Base-by-base conservation (phyloP, 495 filamentous ascomycete species). In the Tuber borchii region DNA sequence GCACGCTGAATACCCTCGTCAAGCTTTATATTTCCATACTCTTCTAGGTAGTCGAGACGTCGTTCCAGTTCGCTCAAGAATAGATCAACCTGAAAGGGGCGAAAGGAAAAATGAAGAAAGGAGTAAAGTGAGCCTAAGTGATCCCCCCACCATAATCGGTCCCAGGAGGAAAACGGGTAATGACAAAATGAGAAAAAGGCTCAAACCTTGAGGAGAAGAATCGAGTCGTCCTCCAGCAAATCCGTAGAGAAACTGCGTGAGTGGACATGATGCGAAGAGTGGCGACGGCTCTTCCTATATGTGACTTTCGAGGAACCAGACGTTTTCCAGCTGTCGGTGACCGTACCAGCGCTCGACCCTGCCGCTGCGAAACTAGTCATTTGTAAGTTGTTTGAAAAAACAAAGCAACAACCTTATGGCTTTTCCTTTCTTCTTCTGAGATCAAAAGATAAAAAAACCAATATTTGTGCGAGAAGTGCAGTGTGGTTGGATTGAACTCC, bases 41-140 rank as follows among this genome's bases (percentile, higher is more conserved):
- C 88, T 84, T 98, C 96, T 69, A 97, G 89, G 87, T 92, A 92
- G 80, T 94, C 93, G 39, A 98, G 85, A 70, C 94, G 89, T 80
- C 91, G 88, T 83, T 96, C 93, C 69, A 99, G 86, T 82, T 97
- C 93, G 39, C 91, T 88, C 37, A 99, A 88, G 84, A 98, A 97
- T 37, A 93, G 87, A 84, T 98, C 95, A 73, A 97, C 91, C 91
- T 94, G 77, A 19, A 70, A 43, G 45, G 39, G 48, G 56, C 26
- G 26, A 17, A 65, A 65, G 19, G 10, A 3, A 22, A 22, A 19
- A 9, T 43, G 37, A 31, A 61, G 31, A 31, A 34, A 65, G 4
- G 26, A 65, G 26, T 42, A 65, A 65, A 65, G 26, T 65, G 31
- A 65, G 56, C 56, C 34, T 17, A 65, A 17, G 56, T 65, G 56